Base-by-base conservation (phyloP, 2,329 filamentous ascomycete species). In the Colletotrichum plurivorum region DNA sequence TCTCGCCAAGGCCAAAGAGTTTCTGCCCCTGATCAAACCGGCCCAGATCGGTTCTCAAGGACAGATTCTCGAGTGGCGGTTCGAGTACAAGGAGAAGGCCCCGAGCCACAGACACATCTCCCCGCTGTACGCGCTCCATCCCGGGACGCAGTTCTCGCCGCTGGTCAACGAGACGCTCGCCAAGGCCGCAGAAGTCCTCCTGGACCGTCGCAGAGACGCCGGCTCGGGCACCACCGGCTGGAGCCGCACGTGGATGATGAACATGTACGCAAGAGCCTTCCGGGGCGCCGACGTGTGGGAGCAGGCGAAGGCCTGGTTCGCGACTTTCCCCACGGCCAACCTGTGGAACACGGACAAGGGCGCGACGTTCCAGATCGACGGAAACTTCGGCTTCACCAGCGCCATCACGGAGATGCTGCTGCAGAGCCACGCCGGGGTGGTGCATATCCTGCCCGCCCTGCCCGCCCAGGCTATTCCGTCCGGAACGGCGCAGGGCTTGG, bases 21-120 rank as follows among this genome's bases (percentile, higher is more conserved):
- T 55, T 7, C 5, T 69, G 8, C 43, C 52, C 5, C 31, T 27
- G 4, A 46, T 58, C 7, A 54, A 59, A 20, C 61, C 66, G 9
- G 41, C 60, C 6, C 51, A 64, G 10, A 56, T 65, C 13, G 66
- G 66, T 4, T 56, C 55, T 10, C 27, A 57, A 18, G 66, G 66
- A 41, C 61, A 69, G 54, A 54, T 69, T 6, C 66, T 65, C 16
- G 60, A 69, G 22, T 69, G 66, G 66, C 45, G 53, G 7, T 48
- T 49, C 25, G 76, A 84, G 15, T 80, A 81, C 54, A 70, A 73
- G 8, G 82, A 79, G 67, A 74, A 78, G 5, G 84, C 86, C 49
- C 83, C 81, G 0, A 84, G 84, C 0, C 85, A 88, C 67, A 79
- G 85, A 1, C 86, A 87, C 62, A 78, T 86, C 6, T 86, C 84